Evolutionary conservation across 768 basidiomycete species (phyloP), one percentile per base, ranked within the genome.

Genomic region (Suillus paluster): DNA sequence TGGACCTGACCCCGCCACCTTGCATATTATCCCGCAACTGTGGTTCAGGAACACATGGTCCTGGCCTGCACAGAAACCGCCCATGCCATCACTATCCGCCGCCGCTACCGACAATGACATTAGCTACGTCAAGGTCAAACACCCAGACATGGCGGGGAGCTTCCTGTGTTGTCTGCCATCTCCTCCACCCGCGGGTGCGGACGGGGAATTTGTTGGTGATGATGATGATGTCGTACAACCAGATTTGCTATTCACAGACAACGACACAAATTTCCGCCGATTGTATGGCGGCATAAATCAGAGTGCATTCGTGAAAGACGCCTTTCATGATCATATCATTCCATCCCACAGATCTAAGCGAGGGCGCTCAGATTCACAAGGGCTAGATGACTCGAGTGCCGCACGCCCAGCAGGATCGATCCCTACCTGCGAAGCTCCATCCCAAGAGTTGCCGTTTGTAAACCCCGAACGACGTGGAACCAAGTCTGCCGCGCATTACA

Each of bases 31-130:
- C 42, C 97, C 97, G 25, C 96, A 98, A 68, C 80, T 99, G 46
- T 98, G 93, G 91, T 99, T 98, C 80, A 88, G 94, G 23, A 99
- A 99, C 75, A 96, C 94, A 34, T 99, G 97, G 97, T 98, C 97
- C 1, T 99, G 97, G 97, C 81, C 84, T 10, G 65, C 81, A 11
- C 83, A 88, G 41, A 86, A 86, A 62, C 90, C 90, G 8, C 78
- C 83, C 1, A 86, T 86, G 78, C 89, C 91, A 39, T 79, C 75
- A 9, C 76, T 94, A 67, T 79, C 76, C 41, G 86, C 83, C 5
- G 85, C 87, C 5, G 71, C 61, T 23, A 77, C 82, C 45, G 80
- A 82, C 57, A 69, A 74, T 44, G 83, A 86, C 36, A 79, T 84
- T 60, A 84, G 83, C 63, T 84, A 83, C 61, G 81, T 95, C 68